Evolutionary conservation across 129 eudicot species (phyloP), one percentile per base, ranked within the genome.

Genomic region (Ambrosia artemisiifolia): DNA sequence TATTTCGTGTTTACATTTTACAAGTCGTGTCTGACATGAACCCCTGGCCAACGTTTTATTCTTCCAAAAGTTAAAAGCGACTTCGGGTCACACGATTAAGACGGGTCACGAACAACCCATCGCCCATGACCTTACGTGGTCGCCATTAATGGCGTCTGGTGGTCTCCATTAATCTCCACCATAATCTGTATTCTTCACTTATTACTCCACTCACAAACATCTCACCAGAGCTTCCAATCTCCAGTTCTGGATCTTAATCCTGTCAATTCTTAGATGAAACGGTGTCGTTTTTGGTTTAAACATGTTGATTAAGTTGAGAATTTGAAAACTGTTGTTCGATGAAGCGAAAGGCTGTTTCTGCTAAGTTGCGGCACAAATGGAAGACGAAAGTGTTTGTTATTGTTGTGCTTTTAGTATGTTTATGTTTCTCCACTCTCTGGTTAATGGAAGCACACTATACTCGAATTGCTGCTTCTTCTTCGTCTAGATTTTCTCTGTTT

Each of bases 321-420:
- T n/a, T 33, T 38, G 35, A 43, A 43, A 61, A 69, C 32, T 59
- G 53, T 79, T 67, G 30, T 48, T 56, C 81, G 61, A 90, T 85
- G 96, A 86, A 85, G 76, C 76, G 89, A 67, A 88, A 85, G 82
- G 51, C 88, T 62, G 75, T 65, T 76, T 81, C 90, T 69, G 71
- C 76, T 32, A 92, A 85, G 32, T 24, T 63, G 24, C 87, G 81
- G 28, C 83, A 81, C 14, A 80, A 74, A 83, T 92, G 97, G 97
- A 84, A 80, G 88, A 80, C 80, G 80, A 84, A 81, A 79, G 17
- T 86, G 5, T 61, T 83, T 35, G 83, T 61, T 1, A 16, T 82
- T 54, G 68, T 89, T 24, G 1, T 24, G 28, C 28, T 24, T 28
- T 65, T 89, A 17, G 33, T 92, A 35, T 73, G 85, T 2, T 80